Conservation (phyloP, 345 rosid genomes). For the Eucalyptus grandis region DNA sequence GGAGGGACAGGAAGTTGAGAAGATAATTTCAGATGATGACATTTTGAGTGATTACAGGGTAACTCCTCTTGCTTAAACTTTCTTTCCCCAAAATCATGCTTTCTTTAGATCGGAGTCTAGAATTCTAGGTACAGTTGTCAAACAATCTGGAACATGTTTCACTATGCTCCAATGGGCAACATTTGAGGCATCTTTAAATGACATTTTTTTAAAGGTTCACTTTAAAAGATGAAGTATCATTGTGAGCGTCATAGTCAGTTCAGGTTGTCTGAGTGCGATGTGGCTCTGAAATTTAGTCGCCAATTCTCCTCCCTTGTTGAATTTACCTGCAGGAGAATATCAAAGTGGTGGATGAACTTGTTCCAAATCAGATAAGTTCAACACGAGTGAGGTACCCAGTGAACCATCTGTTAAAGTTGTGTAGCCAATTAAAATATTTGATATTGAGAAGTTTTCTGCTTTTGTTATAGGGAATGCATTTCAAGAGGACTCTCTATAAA, state of each 20-base stretch:
- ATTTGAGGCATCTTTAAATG: background rate
- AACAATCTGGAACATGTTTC: background rate
- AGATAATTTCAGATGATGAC: constrained; percentile 29
- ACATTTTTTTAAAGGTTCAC: background rate
- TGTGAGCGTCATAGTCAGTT: background rate
- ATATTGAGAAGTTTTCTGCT: background rate
- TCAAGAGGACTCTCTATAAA: constrained; percentile 64
- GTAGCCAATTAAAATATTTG: background rate
- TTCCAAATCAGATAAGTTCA: constrained; percentile 84
- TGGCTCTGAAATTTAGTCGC: background rate
- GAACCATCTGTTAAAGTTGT: background rate
- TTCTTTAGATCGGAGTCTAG: background rate
- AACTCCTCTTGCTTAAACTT: background rate
- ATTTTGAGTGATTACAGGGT: constrained; percentile 47
- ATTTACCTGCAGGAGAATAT: constrained; percentile 40
- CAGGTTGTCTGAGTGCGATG: background rate
- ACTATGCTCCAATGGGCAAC: background rate
- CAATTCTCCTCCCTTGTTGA: background rate
- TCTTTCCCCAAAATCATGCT: background rate
- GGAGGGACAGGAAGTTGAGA: constrained; percentile 68
- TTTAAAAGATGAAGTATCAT: background rate
- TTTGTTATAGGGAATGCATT: constrained; percentile 59
- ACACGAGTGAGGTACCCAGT: constrained; percentile 52
- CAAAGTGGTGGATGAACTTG: constrained; percentile 43
- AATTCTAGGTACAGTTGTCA: background rate